Evolutionary conservation across 2,329 filamentous ascomycete genomes (phyloP).

Genomic region (Taxawa tesnikishii): DNA sequence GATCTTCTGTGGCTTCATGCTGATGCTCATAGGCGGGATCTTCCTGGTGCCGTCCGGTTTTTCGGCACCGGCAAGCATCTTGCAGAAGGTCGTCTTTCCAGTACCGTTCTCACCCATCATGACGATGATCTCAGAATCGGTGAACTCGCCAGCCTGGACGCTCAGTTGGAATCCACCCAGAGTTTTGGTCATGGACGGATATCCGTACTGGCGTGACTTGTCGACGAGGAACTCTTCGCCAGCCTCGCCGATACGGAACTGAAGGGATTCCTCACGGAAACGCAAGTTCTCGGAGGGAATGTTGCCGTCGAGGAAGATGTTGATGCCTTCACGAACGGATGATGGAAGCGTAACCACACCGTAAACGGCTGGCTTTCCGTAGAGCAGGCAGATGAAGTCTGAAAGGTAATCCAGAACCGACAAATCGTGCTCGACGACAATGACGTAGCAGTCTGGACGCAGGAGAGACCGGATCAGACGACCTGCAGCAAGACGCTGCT

Average conservation of each 20-base stretch:
- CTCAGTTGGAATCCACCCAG: slow-evolving; percentile 76
- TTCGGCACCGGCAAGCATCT: slow-evolving; percentile 81
- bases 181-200: slow-evolving; percentile 87
- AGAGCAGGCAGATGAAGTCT: slow-evolving; percentile 95
- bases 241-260: slow-evolving; percentile 85
- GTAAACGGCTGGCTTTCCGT: slow-evolving; percentile 89
- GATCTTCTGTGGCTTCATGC: slow-evolving; percentile 99
- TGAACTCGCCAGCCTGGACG: slow-evolving; percentile 77
- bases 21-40: slow-evolving; percentile 90
- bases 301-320: slow-evolving; percentile 96
- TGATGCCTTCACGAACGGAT: slow-evolving; percentile 97
- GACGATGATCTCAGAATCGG: slow-evolving; percentile 95
- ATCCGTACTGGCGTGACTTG: slow-evolving; percentile 72
- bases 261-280: slow-evolving; percentile 93
- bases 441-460: slow-evolving; percentile 84
- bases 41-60: slow-evolving; percentile 73
- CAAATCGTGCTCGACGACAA: slow-evolving; percentile 98
- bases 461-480: slow-evolving; percentile 86
- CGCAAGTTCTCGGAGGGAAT: slow-evolving; percentile 97
- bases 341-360: slow-evolving; percentile 94
- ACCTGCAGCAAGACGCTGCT: slow-evolving; percentile 90
- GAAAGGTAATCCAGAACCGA: slow-evolving; percentile 97
- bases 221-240: slow-evolving; percentile 80
- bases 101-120: slow-evolving; percentile 99
- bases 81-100: slow-evolving; percentile 98